These are phyloP conservation scores for Phytophthora fragariae DNA, from an alignment of 352 stramenopile genomes.

Conservation along the genomic window DNA sequence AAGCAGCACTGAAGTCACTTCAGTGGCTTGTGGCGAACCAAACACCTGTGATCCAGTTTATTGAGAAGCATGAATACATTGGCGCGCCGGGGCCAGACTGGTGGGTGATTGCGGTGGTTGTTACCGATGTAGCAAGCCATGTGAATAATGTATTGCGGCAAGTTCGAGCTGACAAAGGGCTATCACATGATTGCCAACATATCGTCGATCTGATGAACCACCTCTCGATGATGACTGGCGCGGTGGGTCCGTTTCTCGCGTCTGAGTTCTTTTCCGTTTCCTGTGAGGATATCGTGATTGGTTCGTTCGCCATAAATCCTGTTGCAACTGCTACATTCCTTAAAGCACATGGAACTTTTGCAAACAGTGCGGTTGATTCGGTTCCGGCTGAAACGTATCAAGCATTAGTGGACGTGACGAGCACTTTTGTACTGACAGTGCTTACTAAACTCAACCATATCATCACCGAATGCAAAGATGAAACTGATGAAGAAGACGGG, in stretches of 20 bases:
- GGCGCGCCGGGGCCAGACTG: constrained; percentile 21
- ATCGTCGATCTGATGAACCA: constrained; percentile 30
- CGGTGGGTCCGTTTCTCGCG: constrained; percentile 25
- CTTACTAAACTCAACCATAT: constrained; percentile 30
- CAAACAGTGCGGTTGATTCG: constrained; percentile 14
- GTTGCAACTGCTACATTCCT: constrained; percentile 27
- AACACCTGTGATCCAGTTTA: constrained; percentile 10
- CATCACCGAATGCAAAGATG: constrained; percentile 15
- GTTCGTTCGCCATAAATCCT: constrained; percentile 28
- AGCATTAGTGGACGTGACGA: constrained; percentile 22
- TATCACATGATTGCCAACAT: constrained; percentile 25
- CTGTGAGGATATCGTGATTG: constrained; percentile 35
- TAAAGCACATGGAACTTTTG: constrained; percentile 31
- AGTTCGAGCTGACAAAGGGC: constrained; percentile 15
- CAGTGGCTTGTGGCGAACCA: constrained; percentile 29
- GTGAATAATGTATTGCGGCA: constrained; percentile 14
- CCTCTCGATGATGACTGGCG: constrained; percentile 30
- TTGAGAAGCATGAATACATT: constrained; percentile 2
- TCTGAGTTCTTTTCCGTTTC: constrained; percentile 37
- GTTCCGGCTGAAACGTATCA: constrained; percentile 15
- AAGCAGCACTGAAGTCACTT: constrained; percentile 14
- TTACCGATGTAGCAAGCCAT: constrained; percentile 22
- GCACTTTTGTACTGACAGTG: constrained; percentile 34
- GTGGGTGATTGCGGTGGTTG: constrained; percentile 29
- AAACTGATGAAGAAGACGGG: background rate